Conservation (phyloP, 2,329 filamentous ascomycete genomes). For the Penicillium aurantiogriseum region DNA sequence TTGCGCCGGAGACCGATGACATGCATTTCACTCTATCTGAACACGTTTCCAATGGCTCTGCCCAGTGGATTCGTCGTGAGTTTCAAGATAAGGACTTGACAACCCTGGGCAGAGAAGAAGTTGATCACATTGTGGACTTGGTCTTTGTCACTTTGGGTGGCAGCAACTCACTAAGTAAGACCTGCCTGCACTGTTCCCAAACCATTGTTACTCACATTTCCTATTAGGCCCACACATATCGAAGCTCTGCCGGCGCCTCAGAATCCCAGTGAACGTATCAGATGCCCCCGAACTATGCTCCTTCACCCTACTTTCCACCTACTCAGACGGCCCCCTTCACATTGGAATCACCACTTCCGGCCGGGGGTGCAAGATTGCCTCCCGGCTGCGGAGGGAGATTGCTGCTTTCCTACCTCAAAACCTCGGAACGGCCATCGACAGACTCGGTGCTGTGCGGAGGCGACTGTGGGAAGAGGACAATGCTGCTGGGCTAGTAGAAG, state of each 20-base stretch:
- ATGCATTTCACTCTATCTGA: conserved; percentile 57
- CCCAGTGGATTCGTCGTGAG: conserved; percentile 43
- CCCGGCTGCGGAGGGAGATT: conserved; percentile 83
- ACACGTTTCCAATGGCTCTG: conserved; percentile 43
- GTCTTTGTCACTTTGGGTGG: conserved; percentile 76
- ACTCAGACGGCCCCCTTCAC: conserved; percentile 87
- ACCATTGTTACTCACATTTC: conserved; percentile 33
- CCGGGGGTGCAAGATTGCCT: conserved; percentile 88
- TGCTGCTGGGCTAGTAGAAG: conserved; percentile 45
- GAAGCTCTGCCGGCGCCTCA: conserved; percentile 68
- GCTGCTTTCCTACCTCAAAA: conserved; percentile 72
- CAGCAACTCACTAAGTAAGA: conserved; percentile 51
- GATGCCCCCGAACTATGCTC: conserved; percentile 84
- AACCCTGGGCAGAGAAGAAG: conserved; percentile 74
- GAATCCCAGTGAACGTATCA: conserved; percentile 90
- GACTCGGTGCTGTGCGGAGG: conserved; percentile 70
- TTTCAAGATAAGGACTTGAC: conserved; percentile 73
- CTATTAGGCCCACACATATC: conserved; percentile 65
- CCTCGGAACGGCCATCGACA: conserved; percentile 73
- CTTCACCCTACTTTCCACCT: conserved; percentile 83
- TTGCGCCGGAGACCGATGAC: conserved; percentile 66
- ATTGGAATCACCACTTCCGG: conserved; percentile 95
- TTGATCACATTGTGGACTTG: conserved; percentile 76
- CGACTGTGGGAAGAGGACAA: conserved; percentile 74
- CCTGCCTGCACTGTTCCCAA: conserved; percentile 27